A percentile compares a stretch with the other conserved stretches of the same genome.
Evolutionary conservation across 495 filamentous ascomycete genomes (phyloP).

Genomic region (Talaromyces proteolyticus): DNA sequence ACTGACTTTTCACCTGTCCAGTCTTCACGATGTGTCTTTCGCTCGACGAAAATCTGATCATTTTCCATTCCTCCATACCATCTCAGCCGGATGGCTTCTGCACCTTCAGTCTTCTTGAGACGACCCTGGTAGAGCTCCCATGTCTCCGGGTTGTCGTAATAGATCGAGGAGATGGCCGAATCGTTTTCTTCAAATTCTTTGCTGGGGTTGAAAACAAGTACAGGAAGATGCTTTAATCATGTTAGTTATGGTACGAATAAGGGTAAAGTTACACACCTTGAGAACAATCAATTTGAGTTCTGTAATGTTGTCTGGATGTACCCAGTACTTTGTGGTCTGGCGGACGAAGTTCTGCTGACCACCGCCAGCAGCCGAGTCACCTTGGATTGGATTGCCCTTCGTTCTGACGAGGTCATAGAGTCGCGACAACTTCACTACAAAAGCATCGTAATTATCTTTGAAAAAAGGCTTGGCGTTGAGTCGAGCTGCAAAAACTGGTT

Average conservation of each 20-base stretch:
- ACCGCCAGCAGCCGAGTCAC: conserved; percentile 86
- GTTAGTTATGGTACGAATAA: conserved; percentile 11
- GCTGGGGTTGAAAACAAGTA: conserved; percentile 93
- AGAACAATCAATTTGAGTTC: conserved; percentile 96
- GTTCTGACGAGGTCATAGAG: conserved; percentile 93
- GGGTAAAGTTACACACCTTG: conserved; percentile 44
- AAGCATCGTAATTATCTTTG: conserved; percentile 96
- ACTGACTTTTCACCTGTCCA: conserved; percentile 99
- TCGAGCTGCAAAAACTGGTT: conserved; percentile 86
- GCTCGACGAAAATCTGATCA: conserved; percentile 93
- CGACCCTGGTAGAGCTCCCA: conserved; percentile 93
- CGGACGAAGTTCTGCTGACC: conserved; percentile 93
- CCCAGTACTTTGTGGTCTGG: conserved; percentile 99
- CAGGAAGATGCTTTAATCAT: conserved; percentile 68
- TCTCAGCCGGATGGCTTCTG: conserved; percentile 90
- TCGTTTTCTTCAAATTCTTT: conserved; percentile 93
- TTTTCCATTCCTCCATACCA: conserved; percentile 98
- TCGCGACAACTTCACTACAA: conserved; percentile 91
- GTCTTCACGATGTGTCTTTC: conserved; percentile 97
- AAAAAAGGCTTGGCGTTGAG: conserved; percentile 96
- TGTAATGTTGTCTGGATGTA: conserved; percentile 97
- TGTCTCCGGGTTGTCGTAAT: conserved; percentile 89
- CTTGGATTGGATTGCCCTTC: conserved; percentile 83
- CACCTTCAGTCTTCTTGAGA: conserved; percentile 95
- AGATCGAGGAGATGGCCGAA: conserved; percentile 94